Evolutionary conservation across 495 filamentous ascomycete genomes (phyloP).

Genomic region (Neurospora sp.): DNA sequence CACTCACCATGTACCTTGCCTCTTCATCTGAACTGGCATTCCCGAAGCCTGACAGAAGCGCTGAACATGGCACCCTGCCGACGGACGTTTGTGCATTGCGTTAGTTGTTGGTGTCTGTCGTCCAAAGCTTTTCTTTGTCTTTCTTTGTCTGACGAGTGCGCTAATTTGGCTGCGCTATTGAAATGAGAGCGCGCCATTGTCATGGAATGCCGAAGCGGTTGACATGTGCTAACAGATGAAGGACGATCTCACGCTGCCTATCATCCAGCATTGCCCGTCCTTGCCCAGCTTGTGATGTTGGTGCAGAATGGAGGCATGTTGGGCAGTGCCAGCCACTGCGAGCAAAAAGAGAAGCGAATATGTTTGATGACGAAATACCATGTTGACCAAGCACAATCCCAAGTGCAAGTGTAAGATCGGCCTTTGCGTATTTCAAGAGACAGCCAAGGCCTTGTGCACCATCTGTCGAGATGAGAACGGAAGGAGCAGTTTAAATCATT

Average conservation of each 20-base stretch:
- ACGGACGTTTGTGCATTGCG: background rate
- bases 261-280: background rate
- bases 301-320: background rate
- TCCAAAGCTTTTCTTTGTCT: background rate
- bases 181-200: background rate
- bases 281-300: background rate
- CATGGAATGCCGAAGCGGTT: background rate
- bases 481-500: background rate
- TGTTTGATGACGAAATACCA: background rate
- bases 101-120: background rate
- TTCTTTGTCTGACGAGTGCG: background rate
- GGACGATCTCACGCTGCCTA: background rate
- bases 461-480: background rate
- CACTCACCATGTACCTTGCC: background rate
- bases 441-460: background rate
- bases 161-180: background rate
- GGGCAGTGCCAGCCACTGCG: background rate
- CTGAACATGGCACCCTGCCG: background rate
- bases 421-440: background rate
- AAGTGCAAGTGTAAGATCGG: background rate
- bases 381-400: background rate
- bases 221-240: background rate
- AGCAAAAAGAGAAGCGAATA: background rate
- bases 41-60: background rate
- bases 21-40: background rate